These are phyloP conservation scores for Rasamsonia emersonii DNA, from an alignment of 2,329 filamentous ascomycete genomes.

Conservation along the genomic window DNA sequence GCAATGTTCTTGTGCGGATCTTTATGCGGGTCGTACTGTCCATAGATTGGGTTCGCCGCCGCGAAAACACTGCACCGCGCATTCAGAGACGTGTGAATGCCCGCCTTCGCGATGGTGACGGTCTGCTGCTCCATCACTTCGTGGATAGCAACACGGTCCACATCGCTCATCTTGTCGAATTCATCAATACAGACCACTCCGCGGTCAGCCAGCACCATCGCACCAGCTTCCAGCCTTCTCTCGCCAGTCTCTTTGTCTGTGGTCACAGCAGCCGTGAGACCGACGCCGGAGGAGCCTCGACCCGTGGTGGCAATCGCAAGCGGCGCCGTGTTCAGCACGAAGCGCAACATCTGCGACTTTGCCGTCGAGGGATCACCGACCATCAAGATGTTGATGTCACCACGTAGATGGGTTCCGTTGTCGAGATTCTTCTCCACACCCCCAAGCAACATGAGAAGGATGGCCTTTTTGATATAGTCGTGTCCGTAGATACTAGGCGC, in stretches of 20 bases:
- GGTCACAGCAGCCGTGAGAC: constrained; percentile 93
- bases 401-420: constrained; percentile 93
- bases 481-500: constrained; percentile 96
- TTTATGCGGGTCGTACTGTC: constrained; percentile 97
- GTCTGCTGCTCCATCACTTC: constrained; percentile 99
- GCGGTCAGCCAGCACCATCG: constrained; percentile 95
- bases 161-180: constrained; percentile 99
- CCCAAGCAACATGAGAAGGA: constrained; percentile 86
- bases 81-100: constrained; percentile 95
- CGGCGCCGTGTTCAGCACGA: constrained; percentile 93
- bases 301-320: constrained; percentile 95
- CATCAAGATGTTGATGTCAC: constrained; percentile 99
- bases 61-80: constrained; percentile 94
- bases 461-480: constrained; percentile 95
- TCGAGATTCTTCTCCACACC: constrained; percentile 98
- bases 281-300: constrained; percentile 91
- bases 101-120: constrained; percentile 96
- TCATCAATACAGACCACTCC: constrained; percentile 98
- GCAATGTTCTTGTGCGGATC: constrained; percentile 98
- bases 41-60: constrained; percentile 94
- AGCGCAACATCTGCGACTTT: constrained; percentile 94
- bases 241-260: constrained; percentile 97
- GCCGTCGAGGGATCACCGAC: constrained; percentile 97
- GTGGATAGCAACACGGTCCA: constrained; percentile 96
- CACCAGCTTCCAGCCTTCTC: constrained; percentile 86